Evolutionary conservation across 257 asterid species (phyloP).

Genomic region (Eucommia ulmoides): DNA sequence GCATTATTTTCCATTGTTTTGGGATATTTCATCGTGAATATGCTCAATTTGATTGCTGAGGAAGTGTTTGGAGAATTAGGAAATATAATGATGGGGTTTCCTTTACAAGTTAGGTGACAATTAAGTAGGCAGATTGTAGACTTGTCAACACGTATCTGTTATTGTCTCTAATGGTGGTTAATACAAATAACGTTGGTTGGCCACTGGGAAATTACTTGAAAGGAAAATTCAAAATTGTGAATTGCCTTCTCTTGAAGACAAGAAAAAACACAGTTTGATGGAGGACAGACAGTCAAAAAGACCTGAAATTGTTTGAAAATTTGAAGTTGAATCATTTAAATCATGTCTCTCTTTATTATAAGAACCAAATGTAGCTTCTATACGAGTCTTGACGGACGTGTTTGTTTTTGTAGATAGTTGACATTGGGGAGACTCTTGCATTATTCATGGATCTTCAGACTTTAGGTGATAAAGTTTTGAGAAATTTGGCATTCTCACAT

Average conservation of each 20-base stretch:
- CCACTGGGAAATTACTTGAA: background rate
- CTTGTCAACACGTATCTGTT: no score
- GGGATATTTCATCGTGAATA: background rate
- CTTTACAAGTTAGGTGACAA: background rate
- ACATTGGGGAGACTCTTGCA: conserved; percentile 46
- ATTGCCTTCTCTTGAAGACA: background rate
- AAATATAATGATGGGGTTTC: background rate
- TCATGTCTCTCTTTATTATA: no score
- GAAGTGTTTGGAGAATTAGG: background rate
- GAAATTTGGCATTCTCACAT: conserved; percentile 59
- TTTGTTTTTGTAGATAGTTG: conserved; percentile 34
- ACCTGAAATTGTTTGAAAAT: background rate
- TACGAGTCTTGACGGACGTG: background rate
- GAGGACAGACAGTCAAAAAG: background rate
- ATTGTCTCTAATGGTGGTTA: background rate
- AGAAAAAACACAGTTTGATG: background rate
- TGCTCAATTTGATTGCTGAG: background rate
- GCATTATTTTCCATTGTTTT: no score
- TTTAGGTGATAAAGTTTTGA: conserved; percentile 53
- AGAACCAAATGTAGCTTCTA: background rate
- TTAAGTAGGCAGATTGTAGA: background rate
- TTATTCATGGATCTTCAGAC: conserved; percentile 92
- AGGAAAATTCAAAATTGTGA: background rate
- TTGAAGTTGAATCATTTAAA: background rate
- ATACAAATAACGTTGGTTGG: background rate